Conservation (phyloP, 2,329 filamentous ascomycete genomes). For the Penicillium sp. region DNA sequence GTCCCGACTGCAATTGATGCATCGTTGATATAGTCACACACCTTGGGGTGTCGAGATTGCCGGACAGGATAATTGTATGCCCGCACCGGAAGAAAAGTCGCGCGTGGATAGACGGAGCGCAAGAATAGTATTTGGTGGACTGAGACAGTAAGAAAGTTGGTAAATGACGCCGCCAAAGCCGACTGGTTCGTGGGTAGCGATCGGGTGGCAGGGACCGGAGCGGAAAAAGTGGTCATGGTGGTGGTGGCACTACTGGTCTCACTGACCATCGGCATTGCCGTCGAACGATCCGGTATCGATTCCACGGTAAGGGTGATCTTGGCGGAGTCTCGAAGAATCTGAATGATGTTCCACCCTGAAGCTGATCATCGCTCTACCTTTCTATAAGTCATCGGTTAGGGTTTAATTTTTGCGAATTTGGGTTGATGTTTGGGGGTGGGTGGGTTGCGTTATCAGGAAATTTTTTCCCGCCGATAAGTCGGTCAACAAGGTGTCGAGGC, state of each 20-base stretch:
- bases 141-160: conserved; percentile 72
- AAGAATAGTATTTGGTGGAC: conserved; percentile 84
- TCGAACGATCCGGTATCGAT: conserved; percentile 29
- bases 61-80: conserved; percentile 80
- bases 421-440: neutral
- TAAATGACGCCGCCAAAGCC: conserved; percentile 63
- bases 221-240: conserved; percentile 39
- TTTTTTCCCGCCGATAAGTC: conserved; percentile 13
- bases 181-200: conserved; percentile 48
- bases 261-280: conserved; percentile 40
- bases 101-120: conserved; percentile 68
- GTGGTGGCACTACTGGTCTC: conserved; percentile 35
- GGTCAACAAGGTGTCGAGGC: conserved; percentile 6
- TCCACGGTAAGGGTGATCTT: conserved; percentile 33
- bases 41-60: conserved; percentile 77
- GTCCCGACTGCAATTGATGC: conserved; percentile 65
- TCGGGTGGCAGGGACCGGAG: conserved; percentile 38
- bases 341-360: conserved; percentile 40
- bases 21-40: conserved; percentile 80
- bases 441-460: conserved; percentile 12
- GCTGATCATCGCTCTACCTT: conserved; percentile 43
- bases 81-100: conserved; percentile 70
- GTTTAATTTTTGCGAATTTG: conserved; percentile 7
- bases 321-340: conserved; percentile 37
- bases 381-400: conserved; percentile 29